phyloP scores from a whole-genome alignment of 2,329 filamentous ascomycete genomes.

The Albifimbria verrucaria region DNA sequence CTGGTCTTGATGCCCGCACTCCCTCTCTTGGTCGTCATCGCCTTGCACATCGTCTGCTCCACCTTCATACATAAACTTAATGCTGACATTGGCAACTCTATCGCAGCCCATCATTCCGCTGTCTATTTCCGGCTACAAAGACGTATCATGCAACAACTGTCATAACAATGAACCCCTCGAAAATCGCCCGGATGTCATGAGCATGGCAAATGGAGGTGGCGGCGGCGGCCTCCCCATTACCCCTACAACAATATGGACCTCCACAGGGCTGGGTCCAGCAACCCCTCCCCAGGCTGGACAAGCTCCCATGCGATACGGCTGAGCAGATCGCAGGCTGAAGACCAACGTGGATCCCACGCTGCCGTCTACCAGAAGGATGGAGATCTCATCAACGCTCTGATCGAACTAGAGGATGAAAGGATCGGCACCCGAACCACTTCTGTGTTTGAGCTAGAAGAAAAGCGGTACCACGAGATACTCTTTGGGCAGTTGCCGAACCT shows the following conservation, averaged over 20 bases:
- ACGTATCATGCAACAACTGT: slow-evolving; percentile 73
- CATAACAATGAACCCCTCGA: slow-evolving; percentile 68
- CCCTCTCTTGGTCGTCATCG: not conserved
- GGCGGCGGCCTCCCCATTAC: slow-evolving; percentile 19
- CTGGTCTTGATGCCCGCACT: not conserved
- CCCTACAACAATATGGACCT: slow-evolving; percentile 25
- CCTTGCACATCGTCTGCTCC: slow-evolving; percentile 3
- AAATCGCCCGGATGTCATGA: slow-evolving; percentile 53
- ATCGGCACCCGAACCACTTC: not conserved
- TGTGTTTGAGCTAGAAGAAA: not conserved
- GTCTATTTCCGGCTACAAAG: slow-evolving; percentile 62
- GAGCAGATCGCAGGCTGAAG: slow-evolving; percentile 1
- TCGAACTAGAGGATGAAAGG: not conserved
- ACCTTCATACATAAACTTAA: slow-evolving; percentile 9
- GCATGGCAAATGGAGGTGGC: slow-evolving; percentile 43
- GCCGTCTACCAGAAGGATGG: not conserved
- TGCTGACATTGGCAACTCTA: not conserved
- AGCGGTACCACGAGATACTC: not conserved
- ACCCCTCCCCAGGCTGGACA: slow-evolving; percentile 18
- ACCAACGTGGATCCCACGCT: not conserved
- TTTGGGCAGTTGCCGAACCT: not conserved
- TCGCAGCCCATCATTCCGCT: slow-evolving; percentile 67
- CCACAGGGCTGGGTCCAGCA: slow-evolving; percentile 29
- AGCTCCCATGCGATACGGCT: slow-evolving; percentile 26
- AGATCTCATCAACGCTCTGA: not conserved